Evolutionary conservation across 805 yeast genomes (phyloP), one percentile per base, ranked within the genome.

Genomic region (Yamadazyma scolyti): DNA sequence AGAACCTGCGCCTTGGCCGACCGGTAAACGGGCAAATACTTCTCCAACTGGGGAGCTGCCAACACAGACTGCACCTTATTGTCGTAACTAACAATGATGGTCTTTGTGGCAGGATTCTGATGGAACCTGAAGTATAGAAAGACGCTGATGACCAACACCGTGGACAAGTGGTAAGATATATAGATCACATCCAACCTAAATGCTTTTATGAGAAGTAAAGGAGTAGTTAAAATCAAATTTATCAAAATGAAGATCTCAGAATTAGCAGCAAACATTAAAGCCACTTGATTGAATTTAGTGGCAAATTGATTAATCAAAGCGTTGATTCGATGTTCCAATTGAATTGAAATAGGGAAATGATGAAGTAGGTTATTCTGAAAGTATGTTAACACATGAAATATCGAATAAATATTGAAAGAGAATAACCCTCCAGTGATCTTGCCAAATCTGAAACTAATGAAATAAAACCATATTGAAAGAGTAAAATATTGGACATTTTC

Each of bases 71-170:
- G 68, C 12, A 69, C 47, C 39, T 55, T 61, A 33, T 52, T 44
- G 36, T 77, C 73, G 43, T 70, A 68, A 31, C 68, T 69, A 9
- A 57, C 56, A 26, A 78, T 53, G 6, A 79, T 54, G 6, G 57
- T 37, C 35, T 51, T 52, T 12, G 67, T 54, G 40, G 52, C 58
- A 37, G 46, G 49, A 34, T 54, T 61, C 8, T 46, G 40, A 34
- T 56, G 59, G 42, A 41, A 61, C 36, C 70, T 52, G 33, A 62
- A 51, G 36, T 60, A 62, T 33, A 58, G 40, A 27, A 65, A 65
- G 5, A 49, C 58, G 18, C 55, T 44, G 8, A 61, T 43, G 4
- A 48, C 26, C 1, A 37, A 50, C 17, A 56, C 48, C 1, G 76
- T 61, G 2, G 61, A 11, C 1, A 73, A 18, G 6, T 58, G 58